Base-by-base conservation (phyloP, 805 yeast genomes). In the Lachancea quebecensis region DNA sequence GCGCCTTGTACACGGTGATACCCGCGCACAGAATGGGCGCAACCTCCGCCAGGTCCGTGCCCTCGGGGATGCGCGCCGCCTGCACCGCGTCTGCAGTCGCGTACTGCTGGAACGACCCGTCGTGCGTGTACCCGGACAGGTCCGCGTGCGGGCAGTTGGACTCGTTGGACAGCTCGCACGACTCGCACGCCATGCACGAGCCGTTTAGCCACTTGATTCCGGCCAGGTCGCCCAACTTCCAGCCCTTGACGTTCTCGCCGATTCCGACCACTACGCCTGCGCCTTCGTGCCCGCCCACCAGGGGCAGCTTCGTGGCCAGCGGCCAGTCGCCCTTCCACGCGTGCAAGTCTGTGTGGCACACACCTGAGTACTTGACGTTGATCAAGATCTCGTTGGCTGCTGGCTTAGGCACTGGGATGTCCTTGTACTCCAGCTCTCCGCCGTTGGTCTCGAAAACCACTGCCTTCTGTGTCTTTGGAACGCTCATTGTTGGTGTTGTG, bases 311-410 rank as follows among this genome's bases (percentile, higher is more conserved):
- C 71, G 56, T 77, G 50, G 70, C 77, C 65, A 83, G 71, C 41
- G 95, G 93, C 95, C 95, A 87, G 70, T 88, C 95, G 60, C 95
- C 95, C 64, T 84, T 79, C 90, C 93, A 85, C 43, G 95, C 95
- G 72, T 88, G 96, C 65, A 88, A 76, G 64, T 87, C 96, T 30
- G 95, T 86, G 74, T 89, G 96, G 70, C 96, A 87, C 46, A 87
- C 95, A 68, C 96, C 96, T 18, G 95, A 79, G 74, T 82, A 87
- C 70, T 79, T 80, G 67, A 88, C 81, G 66, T 88, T 80, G 69
- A 88, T 73, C 64, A 88, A 74, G 55, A 87, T 73, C 69, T 88
- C 90, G 62, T 80, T 81, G 46, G 86, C 70, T 62, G 77, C 82
- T 57, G 95, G 95, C 39, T 64, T 67, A 57, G 95, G 95, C 46